Conservation (phyloP, 1,139 yeast species). For the Kodamaea plutei region DNA sequence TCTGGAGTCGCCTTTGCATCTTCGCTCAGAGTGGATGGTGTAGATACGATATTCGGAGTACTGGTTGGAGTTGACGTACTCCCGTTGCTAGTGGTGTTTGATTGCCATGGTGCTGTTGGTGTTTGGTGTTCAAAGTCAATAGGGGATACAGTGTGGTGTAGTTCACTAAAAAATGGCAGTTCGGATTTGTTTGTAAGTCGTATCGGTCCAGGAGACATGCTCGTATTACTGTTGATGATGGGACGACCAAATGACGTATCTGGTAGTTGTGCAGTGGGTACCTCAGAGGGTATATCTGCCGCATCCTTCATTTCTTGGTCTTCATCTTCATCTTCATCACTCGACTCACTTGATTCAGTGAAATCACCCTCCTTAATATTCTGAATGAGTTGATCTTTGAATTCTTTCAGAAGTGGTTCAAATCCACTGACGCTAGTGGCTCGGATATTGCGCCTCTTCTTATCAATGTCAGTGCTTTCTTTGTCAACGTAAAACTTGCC, state of each 20-base stretch:
- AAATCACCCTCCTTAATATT: background rate
- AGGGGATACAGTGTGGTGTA: slow-evolving; percentile 16
- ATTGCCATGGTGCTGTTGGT: slow-evolving; percentile 1
- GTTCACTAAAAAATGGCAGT: slow-evolving; percentile 4
- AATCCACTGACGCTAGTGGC: slow-evolving; percentile 43
- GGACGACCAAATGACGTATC: background rate
- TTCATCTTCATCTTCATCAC: slow-evolving; percentile 29
- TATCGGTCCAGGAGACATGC: background rate
- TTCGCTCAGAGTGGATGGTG: background rate
- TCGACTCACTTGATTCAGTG: slow-evolving; percentile 23
- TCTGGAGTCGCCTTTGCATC: slow-evolving; percentile 19
- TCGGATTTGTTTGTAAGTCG: slow-evolving; percentile 7
- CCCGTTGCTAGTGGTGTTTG: background rate
- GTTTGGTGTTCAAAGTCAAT: slow-evolving; percentile 15
- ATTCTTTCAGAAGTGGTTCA: slow-evolving; percentile 17
- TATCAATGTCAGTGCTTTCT: slow-evolving; percentile 22
- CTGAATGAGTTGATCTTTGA: slow-evolving; percentile 2
- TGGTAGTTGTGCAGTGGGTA: background rate
- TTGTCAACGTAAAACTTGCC: slow-evolving; percentile 71
- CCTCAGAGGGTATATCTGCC: background rate
- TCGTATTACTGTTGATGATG: background rate
- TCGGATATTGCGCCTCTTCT: slow-evolving; percentile 22
- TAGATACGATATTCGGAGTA: too few relatives aligned
- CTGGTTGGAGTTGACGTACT: slow-evolving; percentile 2
- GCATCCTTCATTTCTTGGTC: slow-evolving; percentile 14